Base-by-base conservation (phyloP, 2,329 filamentous ascomycete species). In the Aspergillus sojae region DNA sequence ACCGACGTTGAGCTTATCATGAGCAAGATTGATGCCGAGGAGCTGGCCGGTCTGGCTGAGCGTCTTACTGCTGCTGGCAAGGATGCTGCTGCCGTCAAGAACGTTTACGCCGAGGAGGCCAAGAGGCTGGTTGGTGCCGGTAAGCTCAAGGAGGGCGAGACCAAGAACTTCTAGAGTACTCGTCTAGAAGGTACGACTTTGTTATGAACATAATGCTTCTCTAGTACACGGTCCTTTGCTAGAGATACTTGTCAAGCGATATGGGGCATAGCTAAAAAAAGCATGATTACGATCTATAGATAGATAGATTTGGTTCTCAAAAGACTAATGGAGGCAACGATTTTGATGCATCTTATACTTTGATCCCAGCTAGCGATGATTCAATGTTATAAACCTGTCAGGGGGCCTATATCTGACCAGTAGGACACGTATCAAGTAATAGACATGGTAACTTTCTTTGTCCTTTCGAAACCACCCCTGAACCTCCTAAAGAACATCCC, bases 1-100 rank as follows among this genome's bases (percentile, higher is more conserved):
- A 86, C 86, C 72, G 94, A 97, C 70, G 91, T 96, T 56, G 96
- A 99, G 75, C 82, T 90, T 26, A 81, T 99, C 65, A 93, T 97
- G 82, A 84, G 85, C 80, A 96, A 94, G 87, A 89, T 97, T 70
- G 94, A 97, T 70, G 83, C 91, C 61, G 94, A 97, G 71, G 94
- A 98, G 85, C 88, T 98, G 73, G 94, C 94, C 46, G 86, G 85
- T 26, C 83, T 99, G 63, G 93, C 94, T 41, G 85, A 83, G 72
- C 94, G 94, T 83, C 87, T 99, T 64, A 90, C 88, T 73, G 87
- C 88, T 52, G 87, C 86, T 48, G 85, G 92, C 72, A 96, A 92
- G 79, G 88, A 94, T 66, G 89, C 88, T 23, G 88, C 86, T 68
- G 92, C 93, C 78, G 94, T 99, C 79, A 97, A 96, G 88, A 82